Base-by-base conservation (phyloP, 495 filamentous ascomycete species). In the Sporormia fimetaria region DNA sequence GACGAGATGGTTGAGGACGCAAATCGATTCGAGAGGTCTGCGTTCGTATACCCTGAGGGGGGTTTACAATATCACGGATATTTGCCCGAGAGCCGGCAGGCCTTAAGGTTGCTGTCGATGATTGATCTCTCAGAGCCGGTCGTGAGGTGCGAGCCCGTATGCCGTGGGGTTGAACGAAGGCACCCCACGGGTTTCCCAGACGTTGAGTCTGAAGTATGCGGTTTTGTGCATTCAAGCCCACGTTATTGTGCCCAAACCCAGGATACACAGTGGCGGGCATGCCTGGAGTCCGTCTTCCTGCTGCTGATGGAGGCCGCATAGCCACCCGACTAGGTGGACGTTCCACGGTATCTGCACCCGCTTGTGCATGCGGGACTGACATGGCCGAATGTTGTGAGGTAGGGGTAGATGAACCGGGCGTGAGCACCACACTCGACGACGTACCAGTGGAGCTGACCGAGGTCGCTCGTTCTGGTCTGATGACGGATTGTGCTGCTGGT, bases 61-160 rank as follows among this genome's bases (percentile, higher is more conserved):
- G 44, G 33, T 12, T 37, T 3, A 30, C 36, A 21, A 10, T 17
- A 26, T 52, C 43, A 9, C 48, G 32, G 15, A 47, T 49, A 33
- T 44, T 55, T 9, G 41, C 44, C 10, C 40, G 44, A 7, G 56
- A 58, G 20, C 20, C 44, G 3, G 45, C 37, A 18, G 56, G 39
- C 14, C 56, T 42, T 10, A 58, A 31, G 5, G 56, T 58, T 7
- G 53, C 56, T 0, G 46, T 54, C 11, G 56, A 58, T 6, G 56
- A 42, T 44, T 58, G 56, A n/a, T 58, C 53, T 20, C 54, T 40
- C 1, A 58, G 38, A 9, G 33, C 41, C 4, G 42, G 42, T 12
- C 43, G 55, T 2, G 56, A 56, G 17, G 28, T 52, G n/a, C 56
- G 50, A 7, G 14, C 45, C 14, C 53, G 37, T 6, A 47, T 33